These are phyloP conservation scores for Ceratobasidium sp. DNA, from an alignment of 1,284 basidiomycete species.

Conservation along the genomic window DNA sequence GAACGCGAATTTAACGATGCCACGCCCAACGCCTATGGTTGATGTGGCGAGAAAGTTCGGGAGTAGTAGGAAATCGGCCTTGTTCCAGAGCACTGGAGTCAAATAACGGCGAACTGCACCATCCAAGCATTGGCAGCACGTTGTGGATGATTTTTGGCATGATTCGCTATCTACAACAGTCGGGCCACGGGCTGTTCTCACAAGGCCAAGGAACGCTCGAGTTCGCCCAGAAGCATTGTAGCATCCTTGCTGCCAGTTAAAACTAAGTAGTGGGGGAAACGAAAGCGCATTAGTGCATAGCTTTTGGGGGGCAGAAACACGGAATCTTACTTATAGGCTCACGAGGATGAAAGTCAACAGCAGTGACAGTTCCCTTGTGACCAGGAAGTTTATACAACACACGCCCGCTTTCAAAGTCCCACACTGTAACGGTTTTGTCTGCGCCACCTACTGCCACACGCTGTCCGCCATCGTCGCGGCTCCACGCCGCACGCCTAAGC, in stretches of 20 bases:
- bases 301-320: neutral
- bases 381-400: slow-evolving; percentile 92
- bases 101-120: slow-evolving; percentile 15
- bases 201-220: slow-evolving; percentile 58
- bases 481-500: slow-evolving; percentile 80
- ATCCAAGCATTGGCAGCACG: slow-evolving; percentile 19
- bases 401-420: slow-evolving; percentile 87
- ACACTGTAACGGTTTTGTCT: slow-evolving; percentile 85
- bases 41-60: slow-evolving; percentile 2
- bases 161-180: slow-evolving; percentile 7
- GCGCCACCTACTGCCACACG: slow-evolving; percentile 79
- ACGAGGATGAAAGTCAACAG: slow-evolving; percentile 88
- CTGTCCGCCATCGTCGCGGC: slow-evolving; percentile 70
- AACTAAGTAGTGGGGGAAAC: slow-evolving; percentile 51
- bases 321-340: slow-evolving; percentile 82
- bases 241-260: slow-evolving; percentile 87
- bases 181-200: slow-evolving; percentile 2
- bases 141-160: slow-evolving; percentile 12
- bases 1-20: slow-evolving; percentile 4
- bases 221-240: slow-evolving; percentile 86
- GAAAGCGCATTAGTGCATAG: neutral
- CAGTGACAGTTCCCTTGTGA: slow-evolving; percentile 89
- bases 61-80: neutral
- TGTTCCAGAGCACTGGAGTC: slow-evolving; percentile 21
- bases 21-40: neutral